These are phyloP conservation scores for Amaranthus hypochondriacus DNA, from an alignment of 148 eudicot species.

Conservation along the genomic window DNA sequence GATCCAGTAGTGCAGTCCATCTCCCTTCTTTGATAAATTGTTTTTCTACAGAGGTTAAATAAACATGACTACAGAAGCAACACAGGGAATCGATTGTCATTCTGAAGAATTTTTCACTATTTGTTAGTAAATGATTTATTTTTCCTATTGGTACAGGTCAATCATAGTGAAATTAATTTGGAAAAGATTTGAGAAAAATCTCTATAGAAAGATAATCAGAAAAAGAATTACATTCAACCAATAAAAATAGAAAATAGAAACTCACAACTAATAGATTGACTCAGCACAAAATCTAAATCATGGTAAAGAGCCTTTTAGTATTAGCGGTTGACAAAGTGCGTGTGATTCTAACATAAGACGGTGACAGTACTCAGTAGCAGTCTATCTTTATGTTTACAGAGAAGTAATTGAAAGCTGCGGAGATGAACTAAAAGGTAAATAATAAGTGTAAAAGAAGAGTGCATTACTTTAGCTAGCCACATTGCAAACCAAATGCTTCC, in stretches of 20 bases:
- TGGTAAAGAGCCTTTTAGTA: background rate
- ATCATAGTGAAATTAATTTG: background rate
- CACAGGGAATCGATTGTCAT: background rate
- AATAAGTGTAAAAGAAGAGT: slow-evolving; percentile 7
- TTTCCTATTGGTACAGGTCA: background rate
- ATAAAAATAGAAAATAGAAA: background rate
- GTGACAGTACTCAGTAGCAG: background rate
- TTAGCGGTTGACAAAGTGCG: background rate
- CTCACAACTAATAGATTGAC: background rate
- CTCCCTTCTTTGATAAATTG: background rate
- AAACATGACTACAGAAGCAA: background rate
- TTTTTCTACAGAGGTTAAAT: background rate
- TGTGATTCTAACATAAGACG: background rate
- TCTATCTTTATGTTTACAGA: background rate
- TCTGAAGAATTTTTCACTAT: background rate
- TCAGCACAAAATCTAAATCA: background rate
- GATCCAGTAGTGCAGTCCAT: background rate
- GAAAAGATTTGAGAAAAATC: background rate
- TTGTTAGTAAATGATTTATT: background rate
- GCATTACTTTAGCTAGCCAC: slow-evolving; percentile 73
- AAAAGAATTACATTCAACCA: background rate
- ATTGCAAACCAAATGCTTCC: slow-evolving; percentile 91
- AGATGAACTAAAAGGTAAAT: background rate
- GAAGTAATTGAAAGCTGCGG: background rate
- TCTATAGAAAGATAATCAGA: background rate